phyloP scores from a whole-genome alignment of 108 stramenopile genomes.

The Nannochloropsis granulata region DNA sequence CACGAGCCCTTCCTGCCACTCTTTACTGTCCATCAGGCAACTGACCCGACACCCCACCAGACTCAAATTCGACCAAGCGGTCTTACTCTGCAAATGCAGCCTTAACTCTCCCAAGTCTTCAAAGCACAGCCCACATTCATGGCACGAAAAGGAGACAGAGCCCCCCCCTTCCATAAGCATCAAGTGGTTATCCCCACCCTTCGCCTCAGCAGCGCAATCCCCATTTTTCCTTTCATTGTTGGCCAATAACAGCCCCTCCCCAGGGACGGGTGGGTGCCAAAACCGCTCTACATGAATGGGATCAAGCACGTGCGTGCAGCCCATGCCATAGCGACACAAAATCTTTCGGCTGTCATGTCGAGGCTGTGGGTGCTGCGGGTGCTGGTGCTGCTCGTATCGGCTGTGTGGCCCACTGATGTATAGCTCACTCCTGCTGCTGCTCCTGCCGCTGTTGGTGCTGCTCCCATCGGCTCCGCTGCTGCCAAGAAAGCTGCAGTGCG shows the following conservation, averaged over 20 bases:
- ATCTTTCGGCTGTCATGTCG: neutral
- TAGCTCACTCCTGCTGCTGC: no score
- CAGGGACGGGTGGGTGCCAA: neutral
- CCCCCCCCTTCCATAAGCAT: neutral
- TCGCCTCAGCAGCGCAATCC: neutral
- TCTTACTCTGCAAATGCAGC: slow-evolving; percentile 39
- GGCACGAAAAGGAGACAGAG: neutral
- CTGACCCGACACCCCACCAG: slow-evolving; percentile 39
- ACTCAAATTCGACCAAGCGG: slow-evolving; percentile 41
- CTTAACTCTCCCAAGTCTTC: slow-evolving; percentile 15
- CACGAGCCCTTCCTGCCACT: slow-evolving; percentile 41
- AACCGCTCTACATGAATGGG: neutral
- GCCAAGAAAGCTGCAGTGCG: no score
- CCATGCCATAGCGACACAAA: neutral
- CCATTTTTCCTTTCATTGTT: neutral
- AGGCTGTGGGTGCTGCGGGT: no score
- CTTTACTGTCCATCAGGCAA: slow-evolving; percentile 36
- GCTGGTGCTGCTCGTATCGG: no score
- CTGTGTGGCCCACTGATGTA: no score
- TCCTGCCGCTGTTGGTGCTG: no score
- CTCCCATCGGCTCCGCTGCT: no score
- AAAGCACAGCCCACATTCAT: slow-evolving; percentile 20
- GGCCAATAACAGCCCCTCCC: neutral
- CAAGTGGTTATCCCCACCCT: neutral
- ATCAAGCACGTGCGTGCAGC: neutral